phyloP scores from a whole-genome alignment of 2,329 filamentous ascomycete species.

The Alternaria burnsii region DNA sequence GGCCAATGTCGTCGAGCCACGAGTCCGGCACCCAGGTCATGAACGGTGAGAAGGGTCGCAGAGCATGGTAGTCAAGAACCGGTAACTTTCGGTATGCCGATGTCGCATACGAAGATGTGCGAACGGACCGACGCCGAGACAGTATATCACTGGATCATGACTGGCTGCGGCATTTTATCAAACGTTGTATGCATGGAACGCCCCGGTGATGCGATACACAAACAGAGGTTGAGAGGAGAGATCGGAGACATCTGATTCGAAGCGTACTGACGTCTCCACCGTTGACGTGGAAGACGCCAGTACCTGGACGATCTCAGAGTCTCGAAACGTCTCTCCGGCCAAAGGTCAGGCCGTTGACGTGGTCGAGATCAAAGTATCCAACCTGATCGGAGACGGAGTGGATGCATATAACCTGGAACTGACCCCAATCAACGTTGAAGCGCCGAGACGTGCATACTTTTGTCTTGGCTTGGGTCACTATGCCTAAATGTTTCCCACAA shows the following conservation, averaged over 20 bases:
- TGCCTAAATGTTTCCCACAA: not conserved
- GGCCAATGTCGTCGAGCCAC: slow-evolving; percentile 10
- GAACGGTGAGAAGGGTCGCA: not conserved
- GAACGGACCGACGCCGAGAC: slow-evolving; percentile 19
- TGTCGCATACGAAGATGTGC: slow-evolving; percentile 12
- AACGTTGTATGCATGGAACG: not conserved
- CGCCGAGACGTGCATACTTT: not conserved
- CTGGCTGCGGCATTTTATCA: slow-evolving; percentile 8
- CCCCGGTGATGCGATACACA: not conserved
- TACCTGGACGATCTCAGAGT: not conserved
- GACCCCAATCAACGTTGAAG: not conserved
- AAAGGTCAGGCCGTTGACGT: not conserved
- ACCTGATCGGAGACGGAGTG: not conserved
- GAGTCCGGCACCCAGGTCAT: not conserved
- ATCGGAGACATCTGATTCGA: not conserved
- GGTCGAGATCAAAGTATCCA: not conserved
- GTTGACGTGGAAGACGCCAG: not conserved
- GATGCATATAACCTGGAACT: not conserved
- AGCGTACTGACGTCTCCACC: not conserved
- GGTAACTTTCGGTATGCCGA: slow-evolving; percentile 30
- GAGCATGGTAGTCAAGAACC: not conserved
- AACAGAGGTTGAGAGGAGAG: not conserved
- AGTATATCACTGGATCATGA: not conserved
- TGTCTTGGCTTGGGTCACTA: not conserved
- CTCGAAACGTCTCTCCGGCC: not conserved